These are phyloP conservation scores for Eucalyptus regnans DNA, from an alignment of 345 rosid genomes.

Conservation along the genomic window DNA sequence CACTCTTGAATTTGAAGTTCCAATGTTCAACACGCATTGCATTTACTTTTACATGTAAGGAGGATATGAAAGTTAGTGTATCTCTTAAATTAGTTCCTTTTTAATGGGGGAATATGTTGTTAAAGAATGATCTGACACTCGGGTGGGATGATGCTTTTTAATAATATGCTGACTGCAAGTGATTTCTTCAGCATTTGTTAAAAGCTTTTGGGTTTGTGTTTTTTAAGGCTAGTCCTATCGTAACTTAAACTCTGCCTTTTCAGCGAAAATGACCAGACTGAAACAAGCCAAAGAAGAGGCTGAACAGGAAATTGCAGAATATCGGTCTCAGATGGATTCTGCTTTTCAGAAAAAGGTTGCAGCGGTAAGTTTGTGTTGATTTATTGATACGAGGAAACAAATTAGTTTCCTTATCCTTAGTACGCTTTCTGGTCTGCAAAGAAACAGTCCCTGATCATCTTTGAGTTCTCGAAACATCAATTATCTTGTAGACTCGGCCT, in stretches of 20 bases:
- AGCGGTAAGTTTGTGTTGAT: conserved; percentile 32
- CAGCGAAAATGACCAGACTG: conserved; percentile 74
- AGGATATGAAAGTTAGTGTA: not conserved
- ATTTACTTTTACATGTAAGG: not conserved
- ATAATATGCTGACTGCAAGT: not conserved
- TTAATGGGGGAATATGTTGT: not conserved
- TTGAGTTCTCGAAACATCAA: not conserved
- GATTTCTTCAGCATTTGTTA: not conserved
- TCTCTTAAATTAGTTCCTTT: not conserved
- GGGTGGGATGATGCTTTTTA: not conserved
- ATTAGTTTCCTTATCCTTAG: not conserved
- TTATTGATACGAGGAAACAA: not conserved
- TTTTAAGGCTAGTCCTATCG: not conserved
- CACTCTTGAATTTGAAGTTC: not conserved
- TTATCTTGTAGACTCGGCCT: not conserved
- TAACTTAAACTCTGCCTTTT: not conserved
- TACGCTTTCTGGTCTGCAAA: not conserved
- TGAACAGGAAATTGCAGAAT: conserved; percentile 65
- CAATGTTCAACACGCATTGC: not conserved
- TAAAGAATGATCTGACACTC: not conserved
- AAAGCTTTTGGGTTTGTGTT: not conserved
- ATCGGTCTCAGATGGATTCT: conserved; percentile 64
- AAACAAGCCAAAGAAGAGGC: conserved; percentile 98
- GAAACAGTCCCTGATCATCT: not conserved
- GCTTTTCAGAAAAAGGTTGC: conserved; percentile 77